Evolutionary conservation across 2,329 filamentous ascomycete genomes (phyloP), one percentile per base, ranked within the genome.

Genomic region (Orbilia javanica): DNA sequence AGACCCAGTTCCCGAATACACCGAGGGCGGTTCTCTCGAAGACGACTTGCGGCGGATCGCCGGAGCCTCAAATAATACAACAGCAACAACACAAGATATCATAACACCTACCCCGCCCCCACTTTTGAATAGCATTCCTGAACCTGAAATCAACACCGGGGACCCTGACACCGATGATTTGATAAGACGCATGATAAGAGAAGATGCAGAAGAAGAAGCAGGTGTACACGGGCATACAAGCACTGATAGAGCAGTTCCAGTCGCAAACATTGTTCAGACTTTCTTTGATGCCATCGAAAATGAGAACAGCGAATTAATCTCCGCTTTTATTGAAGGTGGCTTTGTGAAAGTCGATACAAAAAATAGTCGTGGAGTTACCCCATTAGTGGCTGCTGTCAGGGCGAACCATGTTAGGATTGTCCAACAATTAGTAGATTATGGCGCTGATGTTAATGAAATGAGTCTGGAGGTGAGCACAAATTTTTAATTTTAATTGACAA

Each of bases 381-480:
- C 74, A 2, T 42, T 78, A 18, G 74, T 78, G 4, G 74, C 74
- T 2, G 74, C 74, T 6, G 74, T 78, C 6, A 71, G 67, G 25
- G 67, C 67, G 20, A 68, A 72, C 31, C 75, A 79, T 46, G 60
- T 79, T 22, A 62, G 75, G 22, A 36, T 79, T 0, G 75, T 79
- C n/a, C 75, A 79, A 50, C 75, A 79, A 36, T 39, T 79, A 5
- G 75, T 74, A 13, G 75, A 79, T 34, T 79, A 73, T 34, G 75
- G 75, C 63, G 75, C 75, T 4, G 39, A 74, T 46, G 75, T 79
- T 4, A 36, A 79, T 34, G 69, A 74, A 60, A 50, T 79, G 62
- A 64, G 8, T 27, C 8, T 27, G 4, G 75, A 79, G 55, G 75
- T 79, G 62, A 7, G 57, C 2, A n/a, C 42, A 15, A 18, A 13